Conservation (phyloP, 306 rosid species). For the Pyrus communis region DNA sequence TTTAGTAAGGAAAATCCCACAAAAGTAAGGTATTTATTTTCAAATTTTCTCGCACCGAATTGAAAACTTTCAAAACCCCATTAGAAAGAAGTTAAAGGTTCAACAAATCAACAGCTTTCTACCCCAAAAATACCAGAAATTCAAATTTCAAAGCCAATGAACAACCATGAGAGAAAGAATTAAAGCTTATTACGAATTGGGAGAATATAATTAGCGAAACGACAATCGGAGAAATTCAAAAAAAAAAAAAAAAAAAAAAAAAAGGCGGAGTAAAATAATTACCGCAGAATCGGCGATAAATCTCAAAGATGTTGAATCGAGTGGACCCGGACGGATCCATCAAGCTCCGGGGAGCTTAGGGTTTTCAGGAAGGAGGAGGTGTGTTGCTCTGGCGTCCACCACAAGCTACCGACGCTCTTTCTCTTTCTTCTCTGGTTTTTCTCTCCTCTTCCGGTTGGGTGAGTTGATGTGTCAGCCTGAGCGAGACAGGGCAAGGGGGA, state of each 20-base stretch:
- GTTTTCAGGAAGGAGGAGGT: neutral
- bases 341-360: constrained; percentile 11
- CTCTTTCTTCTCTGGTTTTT: neutral
- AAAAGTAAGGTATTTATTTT: neutral
- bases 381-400: neutral
- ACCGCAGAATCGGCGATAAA: constrained; percentile 74
- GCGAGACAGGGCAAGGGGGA: neutral
- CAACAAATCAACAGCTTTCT: neutral
- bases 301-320: constrained; percentile 50
- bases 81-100: neutral
- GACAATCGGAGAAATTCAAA: neutral
- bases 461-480: neutral
- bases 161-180: neutral
- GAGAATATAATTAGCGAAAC: neutral
- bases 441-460: neutral
- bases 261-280: neutral
- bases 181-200: neutral
- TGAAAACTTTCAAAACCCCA: neutral
- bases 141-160: neutral
- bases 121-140: neutral
- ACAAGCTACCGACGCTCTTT: neutral
- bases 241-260: neutral
- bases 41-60: neutral
- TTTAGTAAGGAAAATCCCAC: neutral
- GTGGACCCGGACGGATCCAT: constrained; percentile 46